Conservation (phyloP, 768 basidiomycete genomes). For the Hericium erinaceus region DNA sequence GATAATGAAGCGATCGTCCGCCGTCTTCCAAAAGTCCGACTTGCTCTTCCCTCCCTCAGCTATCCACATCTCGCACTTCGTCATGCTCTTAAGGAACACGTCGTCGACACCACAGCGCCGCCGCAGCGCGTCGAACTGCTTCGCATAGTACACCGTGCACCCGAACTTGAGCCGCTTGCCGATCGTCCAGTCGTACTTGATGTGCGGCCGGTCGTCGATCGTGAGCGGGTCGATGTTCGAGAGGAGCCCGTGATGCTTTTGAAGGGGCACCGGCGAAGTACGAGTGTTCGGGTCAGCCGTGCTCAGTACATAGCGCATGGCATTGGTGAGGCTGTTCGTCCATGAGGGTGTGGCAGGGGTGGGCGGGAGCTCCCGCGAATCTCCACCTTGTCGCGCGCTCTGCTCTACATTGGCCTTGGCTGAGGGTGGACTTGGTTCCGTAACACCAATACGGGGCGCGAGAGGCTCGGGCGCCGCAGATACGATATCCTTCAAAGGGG, state of each 20-base stretch:
- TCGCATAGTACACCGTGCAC: conserved; percentile 78
- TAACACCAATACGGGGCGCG: background rate
- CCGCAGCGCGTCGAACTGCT: conserved; percentile 65
- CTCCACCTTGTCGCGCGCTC: conserved; percentile 1
- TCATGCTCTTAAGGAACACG: conserved; percentile 50
- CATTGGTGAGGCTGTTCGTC: conserved; percentile 44
- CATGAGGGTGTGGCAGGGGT: conserved; percentile 28
- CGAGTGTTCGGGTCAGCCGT: conserved; percentile 22
- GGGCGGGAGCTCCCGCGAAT: background rate
- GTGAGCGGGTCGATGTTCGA: conserved; percentile 22
- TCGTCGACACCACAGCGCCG: conserved; percentile 57
- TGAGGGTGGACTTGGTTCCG: background rate
- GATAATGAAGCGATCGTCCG: conserved; percentile 70
- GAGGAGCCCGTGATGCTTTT: conserved; percentile 44
- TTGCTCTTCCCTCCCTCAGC: conserved; percentile 78
- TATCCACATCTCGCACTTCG: conserved; percentile 53
- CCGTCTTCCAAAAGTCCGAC: conserved; percentile 76
- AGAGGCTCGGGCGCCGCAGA: background rate
- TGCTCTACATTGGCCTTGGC: conserved; percentile 6
- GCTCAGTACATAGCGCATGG: conserved; percentile 50
- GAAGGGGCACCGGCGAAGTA: conserved; percentile 19
- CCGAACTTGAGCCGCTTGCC: conserved; percentile 68
- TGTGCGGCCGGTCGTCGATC: conserved; percentile 69
- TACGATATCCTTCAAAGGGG: background rate
- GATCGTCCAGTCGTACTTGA: conserved; percentile 75